Base-by-base conservation (phyloP, 768 basidiomycete genomes). In the Phylloporus sp. region DNA sequence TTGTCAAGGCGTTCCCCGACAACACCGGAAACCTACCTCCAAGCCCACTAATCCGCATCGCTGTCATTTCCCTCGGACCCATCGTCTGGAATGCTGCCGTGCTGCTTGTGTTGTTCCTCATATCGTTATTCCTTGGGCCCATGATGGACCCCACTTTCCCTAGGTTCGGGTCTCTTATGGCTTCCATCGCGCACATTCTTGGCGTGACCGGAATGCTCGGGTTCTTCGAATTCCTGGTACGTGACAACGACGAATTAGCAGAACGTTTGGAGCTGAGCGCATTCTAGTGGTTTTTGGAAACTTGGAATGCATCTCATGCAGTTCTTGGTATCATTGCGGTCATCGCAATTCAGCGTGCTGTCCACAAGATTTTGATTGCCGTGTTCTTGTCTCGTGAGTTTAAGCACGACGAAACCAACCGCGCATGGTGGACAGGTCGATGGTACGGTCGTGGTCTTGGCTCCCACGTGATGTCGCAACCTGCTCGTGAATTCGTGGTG, bases 331-430 rank as follows among this genome's bases (percentile, higher is more conserved):
- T 96, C 41, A 90, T 98, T 57, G 79, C 92, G 8, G 86, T 92
- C 50, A 88, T 97, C 50, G 80, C 84, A 46, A 89, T 98, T 46
- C 93, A 98, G 63, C 82, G 96, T 41, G 88, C 88, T 15, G 70
- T 97, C 50, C 85, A 94, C 79, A 98, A 98, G 76, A 76, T 92
- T 49, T 72, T 96, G 46, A 98, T 99, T 60, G 76, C 94, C 0
- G 86, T 95, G 50, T 92, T 94, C 80, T 73, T 98, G 29, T 87
- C 93, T 32, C 86, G 96, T 53, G 96, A 99, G 69, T 96, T 96
- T 79, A 99, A 99, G 72, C 93, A 98, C 64, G 96, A 99, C 64
- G 94, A 98, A 69, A 94, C 91, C 28, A 98, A 98, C 71, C 78
- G 91, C 22, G 94, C 94, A 7, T 99, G 95, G 95, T 99, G 96